Conservation (phyloP, 495 filamentous ascomycete species). For the Daldinia childiae region DNA sequence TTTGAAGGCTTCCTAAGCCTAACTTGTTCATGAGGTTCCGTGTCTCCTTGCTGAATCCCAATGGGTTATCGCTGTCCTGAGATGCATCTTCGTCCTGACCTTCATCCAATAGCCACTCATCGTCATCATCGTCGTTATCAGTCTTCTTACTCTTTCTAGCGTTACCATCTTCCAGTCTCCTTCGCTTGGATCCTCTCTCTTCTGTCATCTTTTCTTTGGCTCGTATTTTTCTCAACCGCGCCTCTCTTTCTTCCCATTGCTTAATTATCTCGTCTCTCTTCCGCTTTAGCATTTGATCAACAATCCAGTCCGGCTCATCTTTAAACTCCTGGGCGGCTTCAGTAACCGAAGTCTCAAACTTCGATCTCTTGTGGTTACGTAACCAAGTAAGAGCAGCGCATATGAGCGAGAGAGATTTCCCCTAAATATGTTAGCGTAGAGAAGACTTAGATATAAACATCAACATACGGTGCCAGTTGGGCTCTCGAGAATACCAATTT, state of each 20-base stretch:
- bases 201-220: conserved; percentile 73
- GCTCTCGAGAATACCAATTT: conserved; percentile 90
- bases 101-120: conserved; percentile 81
- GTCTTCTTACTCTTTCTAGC: conserved; percentile 45
- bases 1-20: conserved; percentile 46
- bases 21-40: conserved; percentile 70
- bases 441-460: neutral
- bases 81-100: conserved; percentile 76
- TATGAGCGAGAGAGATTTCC: conserved; percentile 97
- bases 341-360: conserved; percentile 62
- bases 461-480: conserved; percentile 77
- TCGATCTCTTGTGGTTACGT: conserved; percentile 78
- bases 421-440: conserved; percentile 57
- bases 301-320: conserved; percentile 89
- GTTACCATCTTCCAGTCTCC: conserved; percentile 43
- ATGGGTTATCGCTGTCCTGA: conserved; percentile 39
- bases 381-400: conserved; percentile 95
- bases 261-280: conserved; percentile 72
- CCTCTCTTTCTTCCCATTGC: conserved; percentile 75
- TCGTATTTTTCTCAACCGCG: conserved; percentile 71
- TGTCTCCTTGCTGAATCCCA: conserved; percentile 68
- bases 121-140: conserved; percentile 58
- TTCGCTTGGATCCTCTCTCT: conserved; percentile 52
- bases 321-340: conserved; percentile 58
- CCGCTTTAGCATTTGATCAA: conserved; percentile 73